Percentiles rank a stretch among this genome's conserved stretches.
Evolutionary conservation across 2,329 filamentous ascomycete genomes (phyloP).

Genomic region (Alternaria atra): DNA sequence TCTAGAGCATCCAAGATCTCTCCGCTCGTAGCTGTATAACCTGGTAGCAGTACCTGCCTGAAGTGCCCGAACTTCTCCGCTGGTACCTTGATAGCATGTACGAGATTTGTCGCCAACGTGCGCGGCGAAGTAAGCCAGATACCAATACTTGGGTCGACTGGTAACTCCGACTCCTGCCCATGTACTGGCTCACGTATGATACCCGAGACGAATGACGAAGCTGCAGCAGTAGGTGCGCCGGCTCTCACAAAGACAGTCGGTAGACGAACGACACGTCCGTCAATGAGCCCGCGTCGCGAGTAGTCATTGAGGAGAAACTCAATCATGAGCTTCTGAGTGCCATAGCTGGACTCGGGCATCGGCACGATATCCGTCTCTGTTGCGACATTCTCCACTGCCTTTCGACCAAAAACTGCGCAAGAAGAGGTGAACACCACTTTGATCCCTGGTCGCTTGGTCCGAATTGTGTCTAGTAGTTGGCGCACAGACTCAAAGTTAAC

Average conservation of each 20-base stretch:
- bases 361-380: constrained; percentile 59
- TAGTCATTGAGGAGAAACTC: constrained; percentile 71
- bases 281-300: constrained; percentile 66
- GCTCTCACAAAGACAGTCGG: constrained; percentile 70
- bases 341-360: constrained; percentile 70
- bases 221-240: constrained; percentile 67
- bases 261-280: constrained; percentile 67
- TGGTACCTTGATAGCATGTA: constrained; percentile 61
- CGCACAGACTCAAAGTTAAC: constrained; percentile 71
- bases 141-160: constrained; percentile 61
- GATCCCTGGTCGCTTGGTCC: constrained; percentile 60
- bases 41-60: constrained; percentile 63
- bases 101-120: constrained; percentile 63
- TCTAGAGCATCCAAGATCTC: constrained; percentile 66
- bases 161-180: constrained; percentile 61
- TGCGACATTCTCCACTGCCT: constrained; percentile 57
- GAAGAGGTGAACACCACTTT: constrained; percentile 69
- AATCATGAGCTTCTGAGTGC: constrained; percentile 69
- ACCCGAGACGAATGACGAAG: constrained; percentile 70
- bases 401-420: constrained; percentile 70
- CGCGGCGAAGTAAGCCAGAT: constrained; percentile 67
- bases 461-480: constrained; percentile 62
- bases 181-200: constrained; percentile 71
- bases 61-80: constrained; percentile 62
- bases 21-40: constrained; percentile 62